Conservation (phyloP, 768 basidiomycete genomes). For the Coprinopsis cinerea region DNA sequence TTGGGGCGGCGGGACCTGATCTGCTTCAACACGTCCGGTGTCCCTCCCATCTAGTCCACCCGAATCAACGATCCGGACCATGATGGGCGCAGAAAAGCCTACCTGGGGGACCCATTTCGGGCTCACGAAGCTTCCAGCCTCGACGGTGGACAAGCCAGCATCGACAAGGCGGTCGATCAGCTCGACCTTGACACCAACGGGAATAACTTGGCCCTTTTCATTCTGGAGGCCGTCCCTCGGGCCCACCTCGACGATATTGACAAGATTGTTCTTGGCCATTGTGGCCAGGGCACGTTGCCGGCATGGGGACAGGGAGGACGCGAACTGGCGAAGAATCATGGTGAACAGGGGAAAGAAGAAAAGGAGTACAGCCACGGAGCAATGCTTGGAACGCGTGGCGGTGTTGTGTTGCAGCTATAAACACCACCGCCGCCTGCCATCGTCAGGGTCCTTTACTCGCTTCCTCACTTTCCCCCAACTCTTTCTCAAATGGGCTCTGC, state of each 20-base stretch:
- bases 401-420: neutral
- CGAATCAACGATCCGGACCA: neutral
- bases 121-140: constrained; percentile 87
- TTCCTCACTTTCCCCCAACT: constrained; percentile 1
- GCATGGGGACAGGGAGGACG: neutral
- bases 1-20: constrained; percentile 43
- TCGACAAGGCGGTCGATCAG: constrained; percentile 68
- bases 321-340: neutral
- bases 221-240: constrained; percentile 92
- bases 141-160: constrained; percentile 67
- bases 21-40: constrained; percentile 59
- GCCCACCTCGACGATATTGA: constrained; percentile 84
- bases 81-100: constrained; percentile 13
- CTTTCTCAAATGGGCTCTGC: constrained; percentile 24
- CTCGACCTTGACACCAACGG: constrained; percentile 69
- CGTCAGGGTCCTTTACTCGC: neutral
- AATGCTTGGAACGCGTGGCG: constrained; percentile 9
- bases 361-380: neutral
- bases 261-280: constrained; percentile 26
- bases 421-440: neutral
- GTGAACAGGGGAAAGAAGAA: neutral
- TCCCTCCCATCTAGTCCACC: constrained; percentile 76
- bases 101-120: constrained; percentile 94
- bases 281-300: constrained; percentile 9
- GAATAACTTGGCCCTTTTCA: constrained; percentile 60